Evolutionary conservation across 202 grass and related monocot genomes (phyloP), one percentile per base, ranked within the genome.

Genomic region (Zizania palustris): DNA sequence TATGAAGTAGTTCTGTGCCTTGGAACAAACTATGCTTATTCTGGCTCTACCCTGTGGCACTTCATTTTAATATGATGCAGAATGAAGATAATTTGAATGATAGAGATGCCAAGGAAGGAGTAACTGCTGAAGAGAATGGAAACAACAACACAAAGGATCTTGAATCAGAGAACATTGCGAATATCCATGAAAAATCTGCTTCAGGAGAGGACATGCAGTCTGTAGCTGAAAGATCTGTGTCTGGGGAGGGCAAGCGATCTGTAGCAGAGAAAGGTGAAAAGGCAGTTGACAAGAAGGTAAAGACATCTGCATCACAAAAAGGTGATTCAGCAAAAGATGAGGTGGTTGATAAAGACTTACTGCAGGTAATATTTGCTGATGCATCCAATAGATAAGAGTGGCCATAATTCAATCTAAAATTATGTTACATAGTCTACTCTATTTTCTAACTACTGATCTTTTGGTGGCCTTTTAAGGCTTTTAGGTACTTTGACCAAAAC

Each of bases 401-500:
- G 1, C 7, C 43, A 3, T 59, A 40, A 51, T 22, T 44, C 36
- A 9, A 42, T 21, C 48, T 45, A 36, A 67, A 37, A 36, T 73
- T 48, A 3, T 61, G 8, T 74, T 68, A 38, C 50, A 50, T 42
- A 53, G 55, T 57, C 39, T 22, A 65, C 15, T 40, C 37, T 46
- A 63, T 71, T 7, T 66, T 18, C 48, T 85, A 6, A 85, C 57
- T 39, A 77, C 7, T 37, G 35, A 58, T 72, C 73, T 16, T 82
- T 21, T 43, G 57, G 22, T 5, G 13, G 4, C 85, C 73, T 85
- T 80, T 8, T 86, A 98, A 99, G 96, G 92, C 96, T 80, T 99
- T 99, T 73, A 99, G 96, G 65, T 93, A 87, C 82, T 99, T 99
- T 19, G 96, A 99, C 45, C 83, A 84, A 75, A 96, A 93, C 40